phyloP scores from a whole-genome alignment of 2,329 filamentous ascomycete species.

The Mycosphaerelloides madeirae region DNA sequence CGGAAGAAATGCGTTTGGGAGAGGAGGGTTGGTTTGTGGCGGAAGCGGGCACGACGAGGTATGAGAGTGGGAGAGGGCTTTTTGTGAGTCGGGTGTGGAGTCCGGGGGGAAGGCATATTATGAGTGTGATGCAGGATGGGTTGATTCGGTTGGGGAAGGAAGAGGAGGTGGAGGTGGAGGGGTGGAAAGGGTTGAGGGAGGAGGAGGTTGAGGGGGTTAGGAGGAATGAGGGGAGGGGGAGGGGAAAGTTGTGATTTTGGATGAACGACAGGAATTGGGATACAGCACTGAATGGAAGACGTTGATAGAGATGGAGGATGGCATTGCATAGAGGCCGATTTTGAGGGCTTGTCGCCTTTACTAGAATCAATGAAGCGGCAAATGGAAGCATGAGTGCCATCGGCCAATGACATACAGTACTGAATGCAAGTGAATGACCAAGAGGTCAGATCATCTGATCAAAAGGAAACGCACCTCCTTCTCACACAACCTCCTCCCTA shows the following conservation, averaged over 20 bases:
- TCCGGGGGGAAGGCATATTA: slow-evolving; percentile 38
- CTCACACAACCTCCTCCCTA: too few relatives aligned
- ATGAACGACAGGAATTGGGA: too few relatives aligned
- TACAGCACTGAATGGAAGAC: too few relatives aligned
- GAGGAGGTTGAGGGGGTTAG: not conserved
- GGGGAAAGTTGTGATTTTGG: slow-evolving; percentile 2
- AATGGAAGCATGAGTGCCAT: too few relatives aligned
- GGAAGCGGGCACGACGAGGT: slow-evolving; percentile 43
- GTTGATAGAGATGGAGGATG: too few relatives aligned
- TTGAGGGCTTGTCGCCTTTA: too few relatives aligned
- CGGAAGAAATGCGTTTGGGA: slow-evolving; percentile 36
- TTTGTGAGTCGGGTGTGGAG: slow-evolving; percentile 44
- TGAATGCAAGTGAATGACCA: too few relatives aligned
- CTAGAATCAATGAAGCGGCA: too few relatives aligned
- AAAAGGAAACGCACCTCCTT: too few relatives aligned
- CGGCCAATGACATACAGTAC: too few relatives aligned
- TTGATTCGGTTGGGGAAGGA: slow-evolving; percentile 29
- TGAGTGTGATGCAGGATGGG: slow-evolving; percentile 46
- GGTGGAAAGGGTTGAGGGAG: slow-evolving; percentile 1
- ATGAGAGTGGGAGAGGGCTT: slow-evolving; percentile 40
- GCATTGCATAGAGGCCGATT: too few relatives aligned
- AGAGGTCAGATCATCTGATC: too few relatives aligned
- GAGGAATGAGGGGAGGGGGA: not conserved
- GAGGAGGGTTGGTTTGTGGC: slow-evolving; percentile 40
- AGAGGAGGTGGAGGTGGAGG: slow-evolving; percentile 3